phyloP scores from a whole-genome alignment of 75 land plant genomes.

The Adiantum capillusveneris region DNA sequence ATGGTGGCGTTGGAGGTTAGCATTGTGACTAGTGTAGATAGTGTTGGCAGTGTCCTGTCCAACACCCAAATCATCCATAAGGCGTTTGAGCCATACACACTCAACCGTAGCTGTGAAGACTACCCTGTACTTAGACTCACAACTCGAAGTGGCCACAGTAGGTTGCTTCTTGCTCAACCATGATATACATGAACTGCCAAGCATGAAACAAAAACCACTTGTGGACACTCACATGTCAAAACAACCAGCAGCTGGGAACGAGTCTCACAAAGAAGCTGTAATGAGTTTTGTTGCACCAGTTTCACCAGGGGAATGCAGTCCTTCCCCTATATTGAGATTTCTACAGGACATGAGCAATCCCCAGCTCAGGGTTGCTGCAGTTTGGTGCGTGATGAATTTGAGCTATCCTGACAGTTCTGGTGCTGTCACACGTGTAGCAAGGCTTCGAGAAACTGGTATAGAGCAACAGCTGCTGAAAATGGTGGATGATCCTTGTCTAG shows the following conservation, averaged over 20 bases:
- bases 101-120: too few relatives aligned
- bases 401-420: constrained; percentile 45
- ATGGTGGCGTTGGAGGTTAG: too few relatives aligned
- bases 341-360: constrained; percentile 62
- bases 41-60: too few relatives aligned
- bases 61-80: too few relatives aligned
- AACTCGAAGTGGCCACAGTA: too few relatives aligned
- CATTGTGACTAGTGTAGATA: too few relatives aligned
- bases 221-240: too few relatives aligned
- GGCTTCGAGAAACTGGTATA: constrained; percentile 59
- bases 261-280: constrained; percentile 76
- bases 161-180: too few relatives aligned
- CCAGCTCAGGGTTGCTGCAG: constrained; percentile 55
- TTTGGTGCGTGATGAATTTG: constrained; percentile 81
- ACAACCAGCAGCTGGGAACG: constrained; percentile 69
- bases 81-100: too few relatives aligned
- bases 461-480: constrained; percentile 63
- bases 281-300: constrained; percentile 45
- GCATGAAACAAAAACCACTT: too few relatives aligned
- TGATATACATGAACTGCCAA: too few relatives aligned
- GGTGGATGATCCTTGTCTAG: constrained; percentile 83
- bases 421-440: constrained; percentile 38
- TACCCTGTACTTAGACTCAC: too few relatives aligned
- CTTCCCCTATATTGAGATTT: constrained; percentile 39
- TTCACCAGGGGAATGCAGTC: constrained; percentile 2